Evolutionary conservation across 2,329 filamentous ascomycete species (phyloP).

Genomic region (Xylariaceae sp.): DNA sequence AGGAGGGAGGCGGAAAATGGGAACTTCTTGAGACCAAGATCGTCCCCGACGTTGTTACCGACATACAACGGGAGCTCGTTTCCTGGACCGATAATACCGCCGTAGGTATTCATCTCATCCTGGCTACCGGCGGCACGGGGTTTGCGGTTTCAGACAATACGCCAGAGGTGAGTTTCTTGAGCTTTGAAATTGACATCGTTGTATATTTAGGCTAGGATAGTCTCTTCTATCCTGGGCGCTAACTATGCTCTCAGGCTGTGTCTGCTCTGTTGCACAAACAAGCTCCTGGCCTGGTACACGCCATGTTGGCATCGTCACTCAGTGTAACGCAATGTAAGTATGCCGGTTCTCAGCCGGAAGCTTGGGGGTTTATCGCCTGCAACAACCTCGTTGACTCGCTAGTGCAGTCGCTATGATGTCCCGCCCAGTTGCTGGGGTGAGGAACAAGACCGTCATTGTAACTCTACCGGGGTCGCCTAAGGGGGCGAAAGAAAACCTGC

Average conservation of each 20-base stretch:
- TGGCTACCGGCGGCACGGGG: constrained; percentile 89
- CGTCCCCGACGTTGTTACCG: constrained; percentile 67
- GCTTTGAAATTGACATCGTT: too few relatives aligned
- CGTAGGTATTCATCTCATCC: constrained; percentile 63
- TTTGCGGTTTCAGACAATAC: constrained; percentile 83
- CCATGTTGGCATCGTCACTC: constrained; percentile 82
- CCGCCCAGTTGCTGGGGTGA: constrained; percentile 81
- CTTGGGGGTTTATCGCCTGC: accelerated
- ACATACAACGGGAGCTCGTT: constrained; percentile 70
- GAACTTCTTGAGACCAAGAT: constrained; percentile 63
- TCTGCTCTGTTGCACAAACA: constrained; percentile 72
- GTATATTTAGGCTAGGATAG: too few relatives aligned
- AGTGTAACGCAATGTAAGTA: constrained; percentile 80
- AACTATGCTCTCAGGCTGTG: constrained; percentile 60
- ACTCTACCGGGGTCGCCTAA: constrained; percentile 94
- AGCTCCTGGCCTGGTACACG: constrained; percentile 88
- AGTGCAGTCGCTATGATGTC: constrained; percentile 88
- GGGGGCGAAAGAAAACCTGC: constrained; percentile 87
- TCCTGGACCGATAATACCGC: constrained; percentile 65
- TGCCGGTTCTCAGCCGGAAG: too few relatives aligned
- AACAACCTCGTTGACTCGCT: not conserved
- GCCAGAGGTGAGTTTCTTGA: constrained; percentile 62
- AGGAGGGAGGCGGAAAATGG: constrained; percentile 67
- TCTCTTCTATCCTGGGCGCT: too few relatives aligned
- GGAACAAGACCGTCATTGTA: constrained; percentile 74